Evolutionary conservation across 805 yeast species (phyloP).

Genomic region (Yamadazyma kitorensis): DNA sequence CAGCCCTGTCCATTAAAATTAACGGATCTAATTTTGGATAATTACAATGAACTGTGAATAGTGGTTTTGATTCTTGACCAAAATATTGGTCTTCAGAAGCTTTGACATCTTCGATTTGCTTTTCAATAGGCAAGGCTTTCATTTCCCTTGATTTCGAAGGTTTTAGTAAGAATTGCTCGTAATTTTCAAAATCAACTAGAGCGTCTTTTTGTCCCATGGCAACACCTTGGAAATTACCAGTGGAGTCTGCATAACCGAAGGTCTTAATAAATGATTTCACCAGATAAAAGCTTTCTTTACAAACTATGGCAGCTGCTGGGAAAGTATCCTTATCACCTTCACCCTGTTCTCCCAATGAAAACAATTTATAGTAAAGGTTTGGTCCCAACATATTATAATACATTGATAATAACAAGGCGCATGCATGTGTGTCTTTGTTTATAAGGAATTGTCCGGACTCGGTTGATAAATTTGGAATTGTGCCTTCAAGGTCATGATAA

Average conservation of each 20-base stretch:
- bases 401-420: slow-evolving; percentile 54
- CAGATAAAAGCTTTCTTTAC: slow-evolving; percentile 35
- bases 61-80: slow-evolving; percentile 17
- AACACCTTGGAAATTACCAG: slow-evolving; percentile 29
- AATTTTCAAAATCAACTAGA: slow-evolving; percentile 18
- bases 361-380: slow-evolving; percentile 52
- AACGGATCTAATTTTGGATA: slow-evolving; percentile 36
- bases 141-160: slow-evolving; percentile 8
- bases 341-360: slow-evolving; percentile 52
- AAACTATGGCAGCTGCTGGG: slow-evolving; percentile 32
- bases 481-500: slow-evolving; percentile 62
- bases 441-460: slow-evolving; percentile 69
- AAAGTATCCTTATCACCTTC: slow-evolving; percentile 40
- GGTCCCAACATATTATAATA: slow-evolving; percentile 70
- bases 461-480: slow-evolving; percentile 66
- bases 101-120: slow-evolving; percentile 24
- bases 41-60: slow-evolving; percentile 34
- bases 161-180: slow-evolving; percentile 7
- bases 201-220: slow-evolving; percentile 37
- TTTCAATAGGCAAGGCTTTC: slow-evolving; percentile 15
- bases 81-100: slow-evolving; percentile 17
- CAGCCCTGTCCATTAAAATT: slow-evolving; percentile 19
- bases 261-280: slow-evolving; percentile 40
- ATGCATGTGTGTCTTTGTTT: slow-evolving; percentile 55
- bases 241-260: slow-evolving; percentile 26